Evolutionary conservation across 1,139 yeast species (phyloP), one percentile per base, ranked within the genome.

Genomic region (Geotrichum reessii): DNA sequence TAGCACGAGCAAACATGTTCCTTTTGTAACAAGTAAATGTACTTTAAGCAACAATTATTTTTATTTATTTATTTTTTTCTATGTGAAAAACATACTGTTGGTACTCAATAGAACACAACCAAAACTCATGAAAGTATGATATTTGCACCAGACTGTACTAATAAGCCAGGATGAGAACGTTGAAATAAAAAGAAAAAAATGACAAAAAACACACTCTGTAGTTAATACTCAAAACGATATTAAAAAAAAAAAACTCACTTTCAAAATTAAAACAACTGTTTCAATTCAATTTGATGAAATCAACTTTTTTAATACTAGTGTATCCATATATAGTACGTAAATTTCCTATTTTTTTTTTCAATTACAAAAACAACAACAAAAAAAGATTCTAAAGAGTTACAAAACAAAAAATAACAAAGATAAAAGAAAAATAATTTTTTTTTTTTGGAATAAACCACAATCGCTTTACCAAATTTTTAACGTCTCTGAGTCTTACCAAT

Each of bases 401-500:
- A 37, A 37, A 37, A 37, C 40, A 33, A 12, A 37, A n/a, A 37
- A 37, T 8, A n/a, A 37, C 44, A 37, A 37, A 37, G n/a, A 37
- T 37, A 37, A n/a, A 37, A 12, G 17, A 17, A 12, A 17, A 33
- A 12, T n/a, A n/a, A n/a, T n/a, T n/a, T n/a, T n/a, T n/a, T n/a
- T n/a, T n/a, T 12, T 33, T 33, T 7, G 7, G 7, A 37, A 37
- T 7, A 37, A 37, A 37, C 5, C 14, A 33, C n/a, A n/a, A n/a
- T n/a, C n/a, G n/a, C n/a, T n/a, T n/a, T n/a, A n/a, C n/a, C n/a
- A n/a, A n/a, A n/a, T n/a, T n/a, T 37, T 68, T 76, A 84, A 77
- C 90, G 84, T 74, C 76, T 63, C 54, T 71, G 70, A 65, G 88
- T 87, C 71, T 86, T 86, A 73, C 97, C 96, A 72, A 83, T 84